A percentile compares a stretch with the other conserved stretches of the same genome.
Evolutionary conservation across 108 stramenopile species (phyloP).

Genomic region (Parietichytrium sp.): DNA sequence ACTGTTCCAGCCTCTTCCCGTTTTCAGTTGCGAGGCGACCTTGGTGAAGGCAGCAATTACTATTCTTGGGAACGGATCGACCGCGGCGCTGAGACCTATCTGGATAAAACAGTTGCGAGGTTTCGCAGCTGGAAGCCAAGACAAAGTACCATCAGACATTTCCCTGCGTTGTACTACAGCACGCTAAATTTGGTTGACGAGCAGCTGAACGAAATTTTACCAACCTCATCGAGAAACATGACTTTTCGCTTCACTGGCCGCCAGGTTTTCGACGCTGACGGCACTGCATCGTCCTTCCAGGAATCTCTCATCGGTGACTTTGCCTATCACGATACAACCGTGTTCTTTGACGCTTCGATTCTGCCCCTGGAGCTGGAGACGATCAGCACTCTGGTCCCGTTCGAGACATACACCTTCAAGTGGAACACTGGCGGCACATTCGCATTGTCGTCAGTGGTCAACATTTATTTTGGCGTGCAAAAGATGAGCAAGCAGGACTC

Average conservation of each 20-base stretch:
- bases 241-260: neutral
- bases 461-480: constrained; percentile 2
- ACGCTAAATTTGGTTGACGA: neutral
- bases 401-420: neutral
- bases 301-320: neutral
- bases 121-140: constrained; percentile 2
- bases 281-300: neutral
- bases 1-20: neutral
- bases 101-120: neutral
- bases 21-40: neutral
- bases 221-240: neutral
- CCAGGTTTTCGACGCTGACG: neutral
- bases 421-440: constrained; percentile 10
- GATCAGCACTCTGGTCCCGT: neutral
- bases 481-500: neutral
- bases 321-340: neutral
- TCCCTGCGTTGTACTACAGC: neutral
- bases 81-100: neutral
- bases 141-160: neutral
- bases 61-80: neutral
- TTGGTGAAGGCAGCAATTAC: too few species aligned
- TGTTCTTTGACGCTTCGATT: neutral
- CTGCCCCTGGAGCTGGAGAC: too few species aligned
- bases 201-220: neutral
- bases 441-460: neutral